Conservation (phyloP, 2,329 filamentous ascomycete genomes). For the Curvularia eragrostidis region DNA sequence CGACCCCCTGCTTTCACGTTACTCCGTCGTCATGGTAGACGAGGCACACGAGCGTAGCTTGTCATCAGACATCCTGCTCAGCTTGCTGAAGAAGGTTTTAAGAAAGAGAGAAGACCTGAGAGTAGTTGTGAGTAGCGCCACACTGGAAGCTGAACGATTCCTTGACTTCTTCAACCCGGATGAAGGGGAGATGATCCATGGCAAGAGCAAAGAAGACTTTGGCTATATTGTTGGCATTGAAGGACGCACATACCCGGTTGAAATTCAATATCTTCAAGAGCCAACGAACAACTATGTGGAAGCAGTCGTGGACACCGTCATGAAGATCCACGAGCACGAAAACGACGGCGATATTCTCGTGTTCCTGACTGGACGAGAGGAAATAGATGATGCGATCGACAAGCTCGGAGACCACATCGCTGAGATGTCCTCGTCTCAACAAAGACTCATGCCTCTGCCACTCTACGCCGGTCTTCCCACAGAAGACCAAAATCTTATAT, state of each 20-base stretch:
- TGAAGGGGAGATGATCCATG: constrained; percentile 47
- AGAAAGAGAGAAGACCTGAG: constrained; percentile 80
- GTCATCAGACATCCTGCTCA: constrained; percentile 88
- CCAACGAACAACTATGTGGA: constrained; percentile 88
- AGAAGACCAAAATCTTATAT: constrained; percentile 94
- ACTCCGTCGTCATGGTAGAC: constrained; percentile 97
- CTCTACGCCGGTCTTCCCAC: constrained; percentile 88
- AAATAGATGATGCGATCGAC: constrained; percentile 85
- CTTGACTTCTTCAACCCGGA: constrained; percentile 74
- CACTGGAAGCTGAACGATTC: constrained; percentile 87
- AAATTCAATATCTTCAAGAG: constrained; percentile 78
- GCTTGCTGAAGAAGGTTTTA: constrained; percentile 87
- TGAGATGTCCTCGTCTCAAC: constrained; percentile 65
- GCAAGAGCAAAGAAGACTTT: constrained; percentile 51
- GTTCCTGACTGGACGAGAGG: constrained; percentile 90
- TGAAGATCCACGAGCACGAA: constrained; percentile 86
- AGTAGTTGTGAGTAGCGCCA: constrained; percentile 92
- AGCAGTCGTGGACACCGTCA: constrained; percentile 78
- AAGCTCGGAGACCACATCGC: constrained; percentile 75
- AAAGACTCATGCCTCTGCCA: constrained; percentile 73
- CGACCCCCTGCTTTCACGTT: constrained; percentile 86
- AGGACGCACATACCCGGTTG: constrained; percentile 86
- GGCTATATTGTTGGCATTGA: constrained; percentile 82
- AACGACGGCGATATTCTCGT: constrained; percentile 84
- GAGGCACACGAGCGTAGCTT: constrained; percentile 95